phyloP scores from a whole-genome alignment of 495 filamentous ascomycete species.

The Penicillium psychrofluorescens region DNA sequence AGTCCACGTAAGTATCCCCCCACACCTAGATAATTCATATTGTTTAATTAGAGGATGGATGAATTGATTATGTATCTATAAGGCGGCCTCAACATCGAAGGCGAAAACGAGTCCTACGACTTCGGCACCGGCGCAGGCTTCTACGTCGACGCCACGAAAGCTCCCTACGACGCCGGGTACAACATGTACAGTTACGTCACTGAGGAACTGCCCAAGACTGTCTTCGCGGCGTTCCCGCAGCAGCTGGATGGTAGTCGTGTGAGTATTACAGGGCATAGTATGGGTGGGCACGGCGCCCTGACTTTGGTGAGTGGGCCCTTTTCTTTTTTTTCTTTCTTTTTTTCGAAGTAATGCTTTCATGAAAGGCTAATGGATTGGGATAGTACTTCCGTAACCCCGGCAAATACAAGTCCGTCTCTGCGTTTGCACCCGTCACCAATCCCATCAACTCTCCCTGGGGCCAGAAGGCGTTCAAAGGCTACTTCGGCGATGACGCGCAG shows the following conservation, averaged over 20 bases:
- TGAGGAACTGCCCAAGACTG: slow-evolving; percentile 65
- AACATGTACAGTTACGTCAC: slow-evolving; percentile 92
- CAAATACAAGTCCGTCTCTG: slow-evolving; percentile 77
- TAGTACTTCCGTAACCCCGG: slow-evolving; percentile 84
- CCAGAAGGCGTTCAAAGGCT: slow-evolving; percentile 87
- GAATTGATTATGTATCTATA: neutral
- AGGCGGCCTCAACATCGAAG: slow-evolving; percentile 67
- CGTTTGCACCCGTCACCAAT: slow-evolving; percentile 90
- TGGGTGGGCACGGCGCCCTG: slow-evolving; percentile 94
- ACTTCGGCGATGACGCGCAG: slow-evolving; percentile 67
- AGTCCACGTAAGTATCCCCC: slow-evolving; percentile 59
- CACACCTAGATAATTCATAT: neutral
- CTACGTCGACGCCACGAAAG: slow-evolving; percentile 82
- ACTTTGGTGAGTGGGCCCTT: slow-evolving; percentile 50
- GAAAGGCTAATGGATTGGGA: no score
- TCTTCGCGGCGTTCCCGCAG: slow-evolving; percentile 59
- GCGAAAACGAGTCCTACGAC: slow-evolving; percentile 80
- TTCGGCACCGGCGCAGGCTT: slow-evolving; percentile 89
- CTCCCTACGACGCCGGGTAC: slow-evolving; percentile 67
- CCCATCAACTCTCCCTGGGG: slow-evolving; percentile 86
- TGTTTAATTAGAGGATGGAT: neutral
- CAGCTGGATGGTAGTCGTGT: slow-evolving; percentile 60
- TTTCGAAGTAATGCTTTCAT: neutral
- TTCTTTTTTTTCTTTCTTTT: slow-evolving; percentile 5
- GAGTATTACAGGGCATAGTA: slow-evolving; percentile 84